Base-by-base conservation (phyloP, 306 rosid genomes). In the Quercus mongolica region DNA sequence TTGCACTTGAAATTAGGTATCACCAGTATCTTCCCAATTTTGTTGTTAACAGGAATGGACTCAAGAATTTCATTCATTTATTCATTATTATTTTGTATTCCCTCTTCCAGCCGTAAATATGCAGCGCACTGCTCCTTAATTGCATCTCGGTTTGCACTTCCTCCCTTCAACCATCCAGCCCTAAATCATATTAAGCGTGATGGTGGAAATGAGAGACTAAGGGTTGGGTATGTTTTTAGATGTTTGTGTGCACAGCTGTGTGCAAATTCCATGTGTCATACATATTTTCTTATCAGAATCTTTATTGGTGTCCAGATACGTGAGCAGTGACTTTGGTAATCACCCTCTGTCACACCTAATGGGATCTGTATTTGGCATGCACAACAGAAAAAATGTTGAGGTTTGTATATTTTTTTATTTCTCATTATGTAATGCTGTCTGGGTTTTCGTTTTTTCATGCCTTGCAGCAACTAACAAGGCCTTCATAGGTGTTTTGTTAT, bases 291-390 rank as follows among this genome's bases (percentile, higher is more conserved):
- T 8, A 18, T 67, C 23, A 46, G 54, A 49, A 49, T 49, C 54
- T 49, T 13, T 26, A 1, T 26, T 15, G 35, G 14, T n/a, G 69
- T 65, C 73, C 90, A 89, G 92, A 74, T 89, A 89, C 54, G 89
- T 89, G 20, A 89, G 93, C 78, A 89, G 93, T 41, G 93, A 89
- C 84, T 85, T 89, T 8, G 93, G 93, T 71, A 89, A 89, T 76
- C 93, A 89, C 56, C 93, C 93, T 17, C 78, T 89, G 71, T 94
- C 98, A 23, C 98, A 94, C 85, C 91, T 94, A 51, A 92, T 94
- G 98, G 98, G 98, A 76, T 94, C 98, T 74, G 88, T 94, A 56
- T 94, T 94, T 83, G 98, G 98, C 79, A 92, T 94, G 98, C 98
- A 94, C 83, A 83, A 86, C 78, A 79, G 82, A 79, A 89, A 90